Evolutionary conservation across 2,329 filamentous ascomycete species (phyloP), one percentile per base, ranked within the genome.

Genomic region (Helotiales sp.): DNA sequence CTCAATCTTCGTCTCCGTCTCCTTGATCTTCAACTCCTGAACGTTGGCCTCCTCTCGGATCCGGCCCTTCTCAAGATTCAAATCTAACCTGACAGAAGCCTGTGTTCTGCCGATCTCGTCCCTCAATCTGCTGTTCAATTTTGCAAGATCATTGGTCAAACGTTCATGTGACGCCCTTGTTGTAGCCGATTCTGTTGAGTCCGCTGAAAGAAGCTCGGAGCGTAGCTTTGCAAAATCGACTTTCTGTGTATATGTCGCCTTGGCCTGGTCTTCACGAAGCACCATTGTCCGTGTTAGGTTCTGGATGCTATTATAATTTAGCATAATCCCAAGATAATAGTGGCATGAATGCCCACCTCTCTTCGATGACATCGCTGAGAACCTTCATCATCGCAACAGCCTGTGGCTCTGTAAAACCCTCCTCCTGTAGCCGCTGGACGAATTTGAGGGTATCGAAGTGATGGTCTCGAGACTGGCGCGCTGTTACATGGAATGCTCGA

Each of bases 371-470:
- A 73, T 98, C 93, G 75, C 92, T 93, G 36, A 99, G 80, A 6
- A 98, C 91, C 72, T 90, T 91, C 95, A 99, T 98, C 89, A 97
- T 95, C n/a, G 95, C 93, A 25, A 91, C 92, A 2, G 93, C 88
- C 75, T 99, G 95, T 66, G 93, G 89, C 74, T 98, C 93, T 24
- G 91, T 96, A 73, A 98, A 97, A 0, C 95, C 95, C 73, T 99
- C 95, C 65, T 85, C 85, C 73, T 93, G 87, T 38, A 99, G 79
- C 52, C 91, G 83, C 76, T 96, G 91, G 36, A 99, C 93, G 72
- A 99, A 96, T 77, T 96, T 97, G 61, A 99, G 83, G 0, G 95
- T 99, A 75, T 99, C 95, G 72, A 99, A 99, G 75, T 99, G 93
- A 74, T 99, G 95, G 69, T 97, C 93, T 63, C 89, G 84, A 52